Evolutionary conservation across 2,329 filamentous ascomycete species (phyloP).

Genomic region (Amylocarpus encephaloides): DNA sequence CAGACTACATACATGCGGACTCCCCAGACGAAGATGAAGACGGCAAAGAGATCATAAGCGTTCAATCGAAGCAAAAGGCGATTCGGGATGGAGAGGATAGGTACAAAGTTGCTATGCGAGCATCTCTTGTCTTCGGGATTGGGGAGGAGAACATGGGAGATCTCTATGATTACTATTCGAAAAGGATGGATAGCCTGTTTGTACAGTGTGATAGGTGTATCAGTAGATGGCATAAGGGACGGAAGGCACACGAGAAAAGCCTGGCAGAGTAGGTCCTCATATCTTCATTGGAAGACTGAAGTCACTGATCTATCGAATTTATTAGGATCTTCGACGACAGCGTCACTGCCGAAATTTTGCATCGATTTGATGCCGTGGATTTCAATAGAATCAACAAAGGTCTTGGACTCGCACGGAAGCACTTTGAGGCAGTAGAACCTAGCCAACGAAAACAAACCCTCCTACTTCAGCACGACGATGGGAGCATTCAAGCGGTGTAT

Average conservation of each 20-base stretch:
- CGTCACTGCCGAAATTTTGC: constrained; percentile 45
- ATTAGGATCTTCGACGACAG: constrained; percentile 39
- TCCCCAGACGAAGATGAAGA: constrained; percentile 42
- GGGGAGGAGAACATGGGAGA: constrained; percentile 51
- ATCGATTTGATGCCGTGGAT: constrained; percentile 54
- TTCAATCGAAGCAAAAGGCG: constrained; percentile 38
- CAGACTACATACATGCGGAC: constrained; percentile 48
- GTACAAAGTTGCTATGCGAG: constrained; percentile 58
- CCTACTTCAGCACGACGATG: constrained; percentile 37
- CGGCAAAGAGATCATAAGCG: constrained; percentile 20
- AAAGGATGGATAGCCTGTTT: constrained; percentile 51
- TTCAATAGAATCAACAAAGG: constrained; percentile 55
- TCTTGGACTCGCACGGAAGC: constrained; percentile 48
- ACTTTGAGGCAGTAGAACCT: constrained; percentile 37
- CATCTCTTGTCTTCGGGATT: constrained; percentile 63
- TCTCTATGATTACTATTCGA: constrained; percentile 53
- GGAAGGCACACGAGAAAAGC: constrained; percentile 43
- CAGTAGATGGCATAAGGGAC: constrained; percentile 65
- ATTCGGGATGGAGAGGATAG: constrained; percentile 51
- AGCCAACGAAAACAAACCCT: constrained; percentile 23
- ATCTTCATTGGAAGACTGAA: neutral
- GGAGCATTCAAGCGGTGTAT: constrained; percentile 74
- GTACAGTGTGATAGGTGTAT: constrained; percentile 64
- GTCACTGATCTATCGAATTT: constrained; percentile 10
- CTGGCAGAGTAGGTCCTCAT: too few relatives aligned